Percentiles rank a stretch among this genome's conserved stretches.
Evolutionary conservation across 352 stramenopile species (phyloP).

Genomic region (Globisporangium splendens): DNA sequence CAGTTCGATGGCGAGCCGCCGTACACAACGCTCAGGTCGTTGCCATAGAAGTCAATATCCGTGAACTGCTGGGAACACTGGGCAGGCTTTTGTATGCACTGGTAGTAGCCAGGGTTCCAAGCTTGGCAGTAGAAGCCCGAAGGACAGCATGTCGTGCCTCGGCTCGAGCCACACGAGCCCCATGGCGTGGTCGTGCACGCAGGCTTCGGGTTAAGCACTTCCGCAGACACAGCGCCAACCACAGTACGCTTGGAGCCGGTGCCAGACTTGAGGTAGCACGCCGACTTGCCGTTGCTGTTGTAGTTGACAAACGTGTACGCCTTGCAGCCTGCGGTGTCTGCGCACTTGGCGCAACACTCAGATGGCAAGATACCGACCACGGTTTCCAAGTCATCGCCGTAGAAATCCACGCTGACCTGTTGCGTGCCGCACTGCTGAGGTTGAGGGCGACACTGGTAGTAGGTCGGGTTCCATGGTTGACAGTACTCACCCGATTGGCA

Average conservation of each 20-base stretch:
- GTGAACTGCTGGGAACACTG: not conserved
- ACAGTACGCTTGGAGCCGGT: too few relatives aligned
- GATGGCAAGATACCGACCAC: too few relatives aligned
- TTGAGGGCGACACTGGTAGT: constrained; percentile 17
- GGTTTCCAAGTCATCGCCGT: too few relatives aligned
- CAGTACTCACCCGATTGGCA: constrained; percentile 16
- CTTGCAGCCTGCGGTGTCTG: constrained; percentile 34
- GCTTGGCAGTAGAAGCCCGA: too few relatives aligned
- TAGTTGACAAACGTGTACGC: constrained; percentile 52
- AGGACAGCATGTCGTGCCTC: too few relatives aligned
- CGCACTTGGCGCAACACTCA: constrained; percentile 42
- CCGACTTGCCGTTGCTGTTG: constrained; percentile 13
- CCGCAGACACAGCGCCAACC: too few relatives aligned
- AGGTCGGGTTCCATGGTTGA: constrained; percentile 19
- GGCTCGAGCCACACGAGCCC: too few relatives aligned
- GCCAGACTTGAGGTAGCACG: constrained; percentile 14
- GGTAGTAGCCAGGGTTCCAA: too few relatives aligned
- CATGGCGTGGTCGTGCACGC: too few relatives aligned
- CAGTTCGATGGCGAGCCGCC: not conserved
- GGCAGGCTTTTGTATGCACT: not conserved
- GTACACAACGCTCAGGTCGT: not conserved
- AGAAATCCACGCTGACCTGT: too few relatives aligned
- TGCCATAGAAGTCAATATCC: not conserved
- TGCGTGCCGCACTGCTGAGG: too few relatives aligned
- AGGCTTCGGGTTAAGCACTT: too few relatives aligned